Conservation (phyloP, 1,284 basidiomycete species). For the Ganoderma lingzhi region DNA sequence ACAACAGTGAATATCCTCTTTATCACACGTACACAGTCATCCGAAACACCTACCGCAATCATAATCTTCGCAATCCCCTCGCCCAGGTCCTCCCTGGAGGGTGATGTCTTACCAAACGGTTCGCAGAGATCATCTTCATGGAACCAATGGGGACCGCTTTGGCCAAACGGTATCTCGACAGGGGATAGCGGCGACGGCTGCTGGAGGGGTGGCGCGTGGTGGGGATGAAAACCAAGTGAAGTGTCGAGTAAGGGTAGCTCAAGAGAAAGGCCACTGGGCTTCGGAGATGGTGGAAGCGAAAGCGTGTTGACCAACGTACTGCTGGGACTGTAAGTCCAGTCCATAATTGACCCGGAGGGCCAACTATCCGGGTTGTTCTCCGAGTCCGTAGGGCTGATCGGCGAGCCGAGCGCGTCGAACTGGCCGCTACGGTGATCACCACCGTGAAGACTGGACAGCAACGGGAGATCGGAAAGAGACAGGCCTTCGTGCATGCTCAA, state of each 20-base stretch:
- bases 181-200: conserved; percentile 24
- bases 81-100: conserved; percentile 41
- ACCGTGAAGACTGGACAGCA: background rate
- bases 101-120: background rate
- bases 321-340: conserved; percentile 27
- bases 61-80: conserved; percentile 45
- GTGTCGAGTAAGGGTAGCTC: conserved; percentile 10
- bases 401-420: conserved; percentile 12
- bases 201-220: conserved; percentile 9
- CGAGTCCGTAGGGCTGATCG: conserved; percentile 8
- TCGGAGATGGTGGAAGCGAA: conserved; percentile 22
- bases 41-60: conserved; percentile 28
- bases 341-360: conserved; percentile 19
- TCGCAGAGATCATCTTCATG: background rate
- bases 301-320: conserved; percentile 17
- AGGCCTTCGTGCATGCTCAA: conserved; percentile 30
- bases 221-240: conserved; percentile 18
- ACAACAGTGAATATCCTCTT: background rate
- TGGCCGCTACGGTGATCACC: conserved; percentile 10
- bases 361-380: background rate
- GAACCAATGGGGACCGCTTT: conserved; percentile 19
- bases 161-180: conserved; percentile 22
- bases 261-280: conserved; percentile 21
- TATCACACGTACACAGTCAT: background rate
- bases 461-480: conserved; percentile 17